These are phyloP conservation scores for Arabis hirsuta DNA, from an alignment of 345 rosid species.

Conservation along the genomic window DNA sequence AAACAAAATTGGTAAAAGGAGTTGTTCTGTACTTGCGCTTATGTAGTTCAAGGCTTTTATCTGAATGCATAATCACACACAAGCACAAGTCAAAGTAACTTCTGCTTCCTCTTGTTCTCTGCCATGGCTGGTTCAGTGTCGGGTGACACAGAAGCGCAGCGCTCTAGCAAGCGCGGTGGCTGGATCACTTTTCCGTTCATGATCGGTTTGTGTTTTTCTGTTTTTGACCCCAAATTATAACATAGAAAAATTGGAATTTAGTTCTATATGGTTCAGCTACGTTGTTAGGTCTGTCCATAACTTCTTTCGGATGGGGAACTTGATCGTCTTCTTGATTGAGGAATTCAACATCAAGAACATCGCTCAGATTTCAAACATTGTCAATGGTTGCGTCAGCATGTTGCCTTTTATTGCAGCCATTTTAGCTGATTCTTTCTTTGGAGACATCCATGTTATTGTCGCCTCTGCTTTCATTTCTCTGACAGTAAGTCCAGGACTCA, in stretches of 20 bases:
- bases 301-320: conserved; percentile 50
- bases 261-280: conserved; percentile 41
- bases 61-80: too few species aligned
- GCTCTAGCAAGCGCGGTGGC: conserved; percentile 43
- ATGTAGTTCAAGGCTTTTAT: too few species aligned
- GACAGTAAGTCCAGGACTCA: conserved; percentile 35
- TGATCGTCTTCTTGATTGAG: conserved; percentile 46
- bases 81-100: neutral
- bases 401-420: conserved; percentile 51
- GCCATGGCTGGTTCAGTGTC: conserved; percentile 27
- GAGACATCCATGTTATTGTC: conserved; percentile 41
- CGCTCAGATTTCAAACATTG: conserved; percentile 45
- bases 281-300: conserved; percentile 27
- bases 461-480: conserved; percentile 46
- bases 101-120: conserved; percentile 18
- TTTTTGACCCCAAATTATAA: too few species aligned
- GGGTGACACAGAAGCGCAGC: conserved; percentile 31
- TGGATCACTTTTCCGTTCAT: conserved; percentile 65
- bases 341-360: conserved; percentile 50
- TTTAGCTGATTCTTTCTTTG: conserved; percentile 53
- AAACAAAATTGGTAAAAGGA: too few species aligned
- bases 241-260: too few species aligned
- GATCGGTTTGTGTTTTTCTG: conserved; percentile 31
- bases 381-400: conserved; percentile 40
- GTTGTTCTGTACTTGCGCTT: too few species aligned